phyloP scores from a whole-genome alignment of 306 rosid species.

The Ormosia emarginata region DNA sequence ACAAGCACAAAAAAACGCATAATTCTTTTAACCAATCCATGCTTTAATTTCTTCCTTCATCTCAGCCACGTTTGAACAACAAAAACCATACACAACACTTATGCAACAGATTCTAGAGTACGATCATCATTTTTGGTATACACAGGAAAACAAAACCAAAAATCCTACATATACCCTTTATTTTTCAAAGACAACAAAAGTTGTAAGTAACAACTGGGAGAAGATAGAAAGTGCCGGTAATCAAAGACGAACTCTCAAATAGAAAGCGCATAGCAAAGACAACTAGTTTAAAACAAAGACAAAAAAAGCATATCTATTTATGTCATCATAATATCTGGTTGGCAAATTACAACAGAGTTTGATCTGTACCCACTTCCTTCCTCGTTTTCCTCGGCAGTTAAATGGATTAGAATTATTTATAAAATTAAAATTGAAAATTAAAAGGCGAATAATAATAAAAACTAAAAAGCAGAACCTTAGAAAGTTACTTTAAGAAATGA shows the following conservation, averaged over 20 bases:
- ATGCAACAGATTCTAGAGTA: slow-evolving; percentile 14
- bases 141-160: slow-evolving; percentile 14
- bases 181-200: neutral
- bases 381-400: slow-evolving; percentile 31
- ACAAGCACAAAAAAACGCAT: slow-evolving; percentile 11
- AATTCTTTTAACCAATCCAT: neutral
- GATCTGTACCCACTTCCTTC: slow-evolving; percentile 21
- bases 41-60: slow-evolving; percentile 7
- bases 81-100: neutral
- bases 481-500: slow-evolving; percentile 37
- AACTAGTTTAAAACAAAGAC: slow-evolving; percentile 10
- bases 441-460: neutral
- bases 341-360: neutral
- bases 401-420: slow-evolving; percentile 3
- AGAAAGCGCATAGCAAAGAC: neutral
- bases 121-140: neutral
- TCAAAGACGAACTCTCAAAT: slow-evolving; percentile 15
- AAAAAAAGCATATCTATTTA: slow-evolving; percentile 10
- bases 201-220: neutral
- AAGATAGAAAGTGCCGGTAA: slow-evolving; percentile 22
- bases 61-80: neutral
- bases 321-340: slow-evolving; percentile 29
- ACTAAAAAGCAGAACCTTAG: slow-evolving; percentile 21
- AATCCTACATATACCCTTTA: slow-evolving; percentile 2
- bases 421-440: neutral